Evolutionary conservation across 495 filamentous ascomycete species (phyloP).

Genomic region (Thozetella sp.): DNA sequence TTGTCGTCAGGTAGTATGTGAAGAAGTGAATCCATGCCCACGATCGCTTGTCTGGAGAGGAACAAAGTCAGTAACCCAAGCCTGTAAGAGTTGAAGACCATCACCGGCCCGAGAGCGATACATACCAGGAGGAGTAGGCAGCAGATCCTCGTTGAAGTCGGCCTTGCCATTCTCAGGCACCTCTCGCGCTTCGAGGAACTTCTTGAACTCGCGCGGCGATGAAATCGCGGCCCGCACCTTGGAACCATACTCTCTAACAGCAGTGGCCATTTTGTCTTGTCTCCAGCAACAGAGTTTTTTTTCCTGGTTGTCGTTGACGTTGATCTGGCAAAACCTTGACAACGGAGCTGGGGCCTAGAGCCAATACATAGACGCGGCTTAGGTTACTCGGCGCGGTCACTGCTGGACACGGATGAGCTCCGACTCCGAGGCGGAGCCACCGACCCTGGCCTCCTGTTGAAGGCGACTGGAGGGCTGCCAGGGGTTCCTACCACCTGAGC

Average conservation of each 20-base stretch:
- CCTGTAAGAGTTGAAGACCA: not conserved
- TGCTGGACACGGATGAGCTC: too few relatives aligned
- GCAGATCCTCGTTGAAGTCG: not conserved
- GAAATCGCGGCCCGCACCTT: not conserved
- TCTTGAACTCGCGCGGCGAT: not conserved
- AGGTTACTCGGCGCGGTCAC: too few relatives aligned
- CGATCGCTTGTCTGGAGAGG: not conserved
- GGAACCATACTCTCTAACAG: not conserved
- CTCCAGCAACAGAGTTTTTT: too few relatives aligned
- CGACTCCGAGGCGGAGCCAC: too few relatives aligned
- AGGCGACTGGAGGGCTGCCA: too few relatives aligned
- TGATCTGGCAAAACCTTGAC: too few relatives aligned
- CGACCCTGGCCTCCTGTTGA: too few relatives aligned
- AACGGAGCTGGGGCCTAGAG: too few relatives aligned
- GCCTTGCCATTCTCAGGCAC: not conserved
- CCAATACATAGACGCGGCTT: too few relatives aligned
- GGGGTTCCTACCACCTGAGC: too few relatives aligned
- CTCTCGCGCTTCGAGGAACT: not conserved
- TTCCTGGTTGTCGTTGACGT: too few relatives aligned
- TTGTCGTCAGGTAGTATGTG: not conserved
- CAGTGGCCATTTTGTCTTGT: not conserved
- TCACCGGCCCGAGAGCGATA: not conserved
- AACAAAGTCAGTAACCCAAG: not conserved
- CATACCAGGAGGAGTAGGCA: not conserved
- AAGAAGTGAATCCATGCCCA: not conserved